Percentiles rank a stretch among this genome's conserved stretches.
phyloP scores from a whole-genome alignment of 2,329 filamentous ascomycete genomes.

The Trichophyton verrucosum region DNA sequence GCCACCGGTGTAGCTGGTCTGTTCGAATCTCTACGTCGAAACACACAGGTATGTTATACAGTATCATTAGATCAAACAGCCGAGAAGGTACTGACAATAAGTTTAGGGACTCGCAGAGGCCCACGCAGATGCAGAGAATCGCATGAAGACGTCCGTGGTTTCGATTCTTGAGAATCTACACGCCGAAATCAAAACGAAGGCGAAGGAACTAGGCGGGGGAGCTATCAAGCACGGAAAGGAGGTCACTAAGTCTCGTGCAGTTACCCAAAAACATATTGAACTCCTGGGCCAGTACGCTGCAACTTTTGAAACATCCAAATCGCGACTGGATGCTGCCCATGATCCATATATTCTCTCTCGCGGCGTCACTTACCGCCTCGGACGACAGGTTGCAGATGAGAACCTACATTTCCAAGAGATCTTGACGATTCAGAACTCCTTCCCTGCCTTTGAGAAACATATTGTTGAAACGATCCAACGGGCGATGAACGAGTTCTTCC shows the following conservation, averaged over 20 bases:
- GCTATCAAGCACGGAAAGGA: conserved; percentile 76
- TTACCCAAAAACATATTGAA: conserved; percentile 92
- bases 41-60: conserved; percentile 53
- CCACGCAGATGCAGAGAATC: conserved; percentile 83
- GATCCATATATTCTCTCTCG: conserved; percentile 84
- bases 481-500: conserved; percentile 69
- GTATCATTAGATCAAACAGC: background rate
- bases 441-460: conserved; percentile 76
- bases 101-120: conserved; percentile 67
- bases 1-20: conserved; percentile 78
- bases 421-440: conserved; percentile 80
- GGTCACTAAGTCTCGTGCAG: conserved; percentile 75
- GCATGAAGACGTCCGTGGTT: conserved; percentile 70
- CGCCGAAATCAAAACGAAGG: conserved; percentile 92
- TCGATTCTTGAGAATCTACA: conserved; percentile 84
- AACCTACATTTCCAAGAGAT: conserved; percentile 93
- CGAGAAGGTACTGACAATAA: background rate
- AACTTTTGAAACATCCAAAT: conserved; percentile 58
- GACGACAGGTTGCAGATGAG: conserved; percentile 86
- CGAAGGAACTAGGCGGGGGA: conserved; percentile 73
- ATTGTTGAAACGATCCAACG: conserved; percentile 71
- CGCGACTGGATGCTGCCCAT: conserved; percentile 55
- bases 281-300: conserved; percentile 78
- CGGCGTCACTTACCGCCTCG: conserved; percentile 67
- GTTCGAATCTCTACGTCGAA: conserved; percentile 87